These are phyloP conservation scores for Suillus bovinus DNA, from an alignment of 768 basidiomycete genomes.

Conservation along the genomic window DNA sequence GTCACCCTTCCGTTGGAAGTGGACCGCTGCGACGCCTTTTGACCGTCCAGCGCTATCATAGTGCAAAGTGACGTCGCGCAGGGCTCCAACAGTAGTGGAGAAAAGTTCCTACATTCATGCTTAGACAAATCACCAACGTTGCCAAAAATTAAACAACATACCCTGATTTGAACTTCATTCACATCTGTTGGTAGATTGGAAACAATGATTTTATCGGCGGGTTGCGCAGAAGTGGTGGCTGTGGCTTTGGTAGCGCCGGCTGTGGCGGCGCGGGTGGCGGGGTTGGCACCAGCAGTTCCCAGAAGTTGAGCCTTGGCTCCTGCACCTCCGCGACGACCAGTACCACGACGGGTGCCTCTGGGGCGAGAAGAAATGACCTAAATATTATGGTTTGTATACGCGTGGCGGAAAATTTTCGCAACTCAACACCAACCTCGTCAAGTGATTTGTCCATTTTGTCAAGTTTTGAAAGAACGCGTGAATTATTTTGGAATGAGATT, in stretches of 20 bases:
- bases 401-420: constrained; percentile 15
- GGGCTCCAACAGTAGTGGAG: constrained; percentile 83
- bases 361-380: constrained; percentile 72
- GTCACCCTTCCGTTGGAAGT: constrained; percentile 85
- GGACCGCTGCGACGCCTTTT: constrained; percentile 86
- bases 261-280: constrained; percentile 53
- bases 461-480: neutral
- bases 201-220: constrained; percentile 90
- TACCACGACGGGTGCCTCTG: constrained; percentile 43
- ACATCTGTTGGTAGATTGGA: constrained; percentile 93
- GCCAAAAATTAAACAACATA: constrained; percentile 28
- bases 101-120: constrained; percentile 78
- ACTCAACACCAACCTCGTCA: constrained; percentile 62
- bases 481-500: neutral
- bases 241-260: constrained; percentile 43
- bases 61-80: constrained; percentile 80
- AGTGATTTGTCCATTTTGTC: constrained; percentile 76
- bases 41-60: constrained; percentile 86
- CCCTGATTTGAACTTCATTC: constrained; percentile 91
- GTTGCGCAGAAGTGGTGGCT: constrained; percentile 38
- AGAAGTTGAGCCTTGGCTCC: constrained; percentile 60
- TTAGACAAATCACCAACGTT: constrained; percentile 9
- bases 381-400: constrained; percentile 23
- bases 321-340: constrained; percentile 38
- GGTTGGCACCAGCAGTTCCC: constrained; percentile 50